Conservation (phyloP, 2,329 filamentous ascomycete genomes). For the Aureobasidium sp. region DNA sequence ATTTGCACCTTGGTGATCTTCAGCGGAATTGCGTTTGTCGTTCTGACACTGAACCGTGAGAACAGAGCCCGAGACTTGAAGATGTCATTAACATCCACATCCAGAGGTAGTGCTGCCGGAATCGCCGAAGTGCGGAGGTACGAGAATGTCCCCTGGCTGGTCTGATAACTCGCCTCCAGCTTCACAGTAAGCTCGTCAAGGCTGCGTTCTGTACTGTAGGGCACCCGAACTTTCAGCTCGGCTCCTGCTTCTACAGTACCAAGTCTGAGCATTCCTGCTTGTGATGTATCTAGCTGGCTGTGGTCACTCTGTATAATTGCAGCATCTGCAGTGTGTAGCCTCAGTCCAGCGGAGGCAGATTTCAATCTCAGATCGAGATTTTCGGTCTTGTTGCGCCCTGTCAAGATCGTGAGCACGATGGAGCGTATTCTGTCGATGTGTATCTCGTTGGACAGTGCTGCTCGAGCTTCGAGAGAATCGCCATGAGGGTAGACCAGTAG, state of each 20-base stretch:
- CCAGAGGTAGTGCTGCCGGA: constrained; percentile 70
- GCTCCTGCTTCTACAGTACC: constrained; percentile 38
- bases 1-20: constrained; percentile 66
- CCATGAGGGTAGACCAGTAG: constrained; percentile 68
- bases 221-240: constrained; percentile 57
- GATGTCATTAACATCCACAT: constrained; percentile 93
- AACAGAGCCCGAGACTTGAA: constrained; percentile 80
- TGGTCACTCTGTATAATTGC: constrained; percentile 35
- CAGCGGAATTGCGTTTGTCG: constrained; percentile 67
- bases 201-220: constrained; percentile 78
- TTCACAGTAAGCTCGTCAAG: constrained; percentile 63
- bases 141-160: constrained; percentile 21
- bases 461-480: constrained; percentile 60
- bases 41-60: constrained; percentile 85
- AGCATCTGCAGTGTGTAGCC: constrained; percentile 49
- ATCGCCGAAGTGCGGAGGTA: constrained; percentile 58
- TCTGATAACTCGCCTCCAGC: constrained; percentile 43
- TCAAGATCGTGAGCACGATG: constrained; percentile 64
- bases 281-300: constrained; percentile 36
- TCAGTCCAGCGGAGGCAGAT: constrained; percentile 53
- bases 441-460: constrained; percentile 62
- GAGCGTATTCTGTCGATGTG: constrained; percentile 73
- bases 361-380: constrained; percentile 46
- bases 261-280: constrained; percentile 42
- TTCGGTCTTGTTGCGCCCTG: constrained; percentile 64